Conservation (phyloP, 1,284 basidiomycete genomes). For the Gymnopus androsaceus region DNA sequence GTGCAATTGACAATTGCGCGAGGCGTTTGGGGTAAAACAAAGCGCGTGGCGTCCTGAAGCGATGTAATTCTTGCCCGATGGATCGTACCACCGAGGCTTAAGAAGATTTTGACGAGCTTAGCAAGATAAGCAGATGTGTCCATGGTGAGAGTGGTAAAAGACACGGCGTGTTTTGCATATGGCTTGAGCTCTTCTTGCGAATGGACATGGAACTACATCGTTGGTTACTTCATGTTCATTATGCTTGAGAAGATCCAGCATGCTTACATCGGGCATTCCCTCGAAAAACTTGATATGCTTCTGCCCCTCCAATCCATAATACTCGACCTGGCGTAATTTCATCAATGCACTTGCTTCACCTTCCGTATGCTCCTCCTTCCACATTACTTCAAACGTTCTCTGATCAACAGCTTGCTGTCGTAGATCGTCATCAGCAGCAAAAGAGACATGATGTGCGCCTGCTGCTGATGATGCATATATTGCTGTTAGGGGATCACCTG, state of each 20-base stretch:
- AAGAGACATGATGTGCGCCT: constrained; percentile 26
- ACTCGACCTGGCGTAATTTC: constrained; percentile 22
- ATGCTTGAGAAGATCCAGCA: background rate
- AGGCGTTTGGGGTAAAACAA: constrained; percentile 9
- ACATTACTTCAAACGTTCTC: constrained; percentile 24
- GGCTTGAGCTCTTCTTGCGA: constrained; percentile 16
- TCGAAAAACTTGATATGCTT: constrained; percentile 25
- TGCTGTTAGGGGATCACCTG: constrained; percentile 20
- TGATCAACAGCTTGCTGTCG: constrained; percentile 21
- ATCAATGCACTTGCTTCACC: constrained; percentile 20
- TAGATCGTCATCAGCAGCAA: constrained; percentile 23
- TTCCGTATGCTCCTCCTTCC: constrained; percentile 22
- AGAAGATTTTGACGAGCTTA: constrained; percentile 19
- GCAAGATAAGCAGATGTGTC: constrained; percentile 22
- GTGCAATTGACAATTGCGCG: constrained; percentile 22
- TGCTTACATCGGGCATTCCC: constrained; percentile 22
- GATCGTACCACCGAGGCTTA: constrained; percentile 18
- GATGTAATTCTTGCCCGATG: constrained; percentile 8
- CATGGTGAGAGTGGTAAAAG: constrained; percentile 26
- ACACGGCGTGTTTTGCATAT: constrained; percentile 21
- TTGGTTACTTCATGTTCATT: background rate
- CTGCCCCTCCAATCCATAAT: constrained; percentile 21
- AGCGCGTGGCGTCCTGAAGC: background rate
- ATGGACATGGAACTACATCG: constrained; percentile 20
- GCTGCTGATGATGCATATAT: constrained; percentile 25